Evolutionary conservation across 768 basidiomycete genomes (phyloP).

Genomic region (Tulasnella sp.): DNA sequence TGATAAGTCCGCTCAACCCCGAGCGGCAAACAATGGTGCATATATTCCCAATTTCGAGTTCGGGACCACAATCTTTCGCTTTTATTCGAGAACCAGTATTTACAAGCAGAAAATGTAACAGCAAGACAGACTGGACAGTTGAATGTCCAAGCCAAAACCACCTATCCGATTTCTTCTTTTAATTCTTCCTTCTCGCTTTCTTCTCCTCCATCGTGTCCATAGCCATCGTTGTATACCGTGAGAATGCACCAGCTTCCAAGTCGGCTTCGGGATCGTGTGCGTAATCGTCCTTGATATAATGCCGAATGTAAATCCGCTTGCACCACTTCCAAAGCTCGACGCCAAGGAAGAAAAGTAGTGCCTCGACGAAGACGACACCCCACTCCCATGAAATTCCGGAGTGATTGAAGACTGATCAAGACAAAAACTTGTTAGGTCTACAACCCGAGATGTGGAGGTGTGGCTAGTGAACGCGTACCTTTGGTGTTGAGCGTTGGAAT

Average conservation of each 20-base stretch:
- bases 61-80: not conserved
- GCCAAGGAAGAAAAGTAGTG: conserved; percentile 19
- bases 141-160: not conserved
- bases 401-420: conserved; percentile 26
- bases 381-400: conserved; percentile 28
- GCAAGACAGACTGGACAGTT: not conserved
- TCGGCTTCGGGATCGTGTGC: conserved; percentile 10
- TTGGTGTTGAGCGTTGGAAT: conserved; percentile 25
- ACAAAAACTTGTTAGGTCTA: not conserved
- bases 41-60: not conserved
- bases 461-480: not conserved
- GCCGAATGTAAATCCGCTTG: conserved; percentile 8
- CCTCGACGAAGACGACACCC: conserved; percentile 25
- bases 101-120: not conserved
- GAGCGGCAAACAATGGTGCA: not conserved
- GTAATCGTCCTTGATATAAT: not conserved
- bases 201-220: not conserved
- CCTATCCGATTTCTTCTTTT: not conserved
- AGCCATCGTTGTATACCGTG: conserved; percentile 5
- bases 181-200: not conserved
- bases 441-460: not conserved
- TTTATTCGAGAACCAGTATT: not conserved
- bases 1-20: not conserved
- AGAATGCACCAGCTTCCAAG: conserved; percentile 11
- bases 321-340: conserved; percentile 16